Evolutionary conservation across 2,329 filamentous ascomycete species (phyloP), one percentile per base, ranked within the genome.

Genomic region (Penicillium sp.): DNA sequence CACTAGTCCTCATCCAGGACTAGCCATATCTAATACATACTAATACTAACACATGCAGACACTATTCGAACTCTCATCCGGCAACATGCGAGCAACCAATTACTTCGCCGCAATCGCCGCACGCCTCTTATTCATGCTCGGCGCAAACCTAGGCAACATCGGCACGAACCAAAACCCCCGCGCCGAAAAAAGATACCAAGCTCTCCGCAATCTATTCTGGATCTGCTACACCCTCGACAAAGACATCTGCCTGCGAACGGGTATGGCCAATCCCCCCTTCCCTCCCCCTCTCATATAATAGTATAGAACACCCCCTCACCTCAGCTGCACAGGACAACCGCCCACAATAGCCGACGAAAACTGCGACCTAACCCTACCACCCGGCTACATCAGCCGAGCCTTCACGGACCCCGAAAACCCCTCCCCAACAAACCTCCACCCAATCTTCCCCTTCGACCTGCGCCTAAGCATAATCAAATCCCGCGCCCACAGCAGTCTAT

Each of bases 391-490:
- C 7, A 73, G 77, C 6, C 57, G 68, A 5, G 55, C 67, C 5
- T 66, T 63, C 34, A 40, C 34, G 1, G 64, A 61, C 34, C 52
- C 67, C 8, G 64, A 66, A 23, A 55, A 52, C 29, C 60, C 65
- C 9, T 57, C 63, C 14, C 49, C 47, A n/a, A 39, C 51, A 3
- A 51, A 43, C 1, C 57, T 63, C 7, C 57, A 65, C 9, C 70
- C 71, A 0, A 67, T 68, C 3, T 76, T 80, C 34, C 80, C 79
- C 0, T 75, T 79, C 2, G 81, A 84, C 40, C 65, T 83, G 23
- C 74, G 77, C 0, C 66, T 85, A 1, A 77, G 73, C 16, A 70
- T 79, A 2, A 76, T 85, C 60, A 85, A 84, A 60, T 79, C 81
- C 0, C 80, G 79, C 28, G 74, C 78, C 1, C 77, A 76, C 47